Evolutionary conservation across 257 asterid species (phyloP).

Genomic region (Asclepias syriaca): DNA sequence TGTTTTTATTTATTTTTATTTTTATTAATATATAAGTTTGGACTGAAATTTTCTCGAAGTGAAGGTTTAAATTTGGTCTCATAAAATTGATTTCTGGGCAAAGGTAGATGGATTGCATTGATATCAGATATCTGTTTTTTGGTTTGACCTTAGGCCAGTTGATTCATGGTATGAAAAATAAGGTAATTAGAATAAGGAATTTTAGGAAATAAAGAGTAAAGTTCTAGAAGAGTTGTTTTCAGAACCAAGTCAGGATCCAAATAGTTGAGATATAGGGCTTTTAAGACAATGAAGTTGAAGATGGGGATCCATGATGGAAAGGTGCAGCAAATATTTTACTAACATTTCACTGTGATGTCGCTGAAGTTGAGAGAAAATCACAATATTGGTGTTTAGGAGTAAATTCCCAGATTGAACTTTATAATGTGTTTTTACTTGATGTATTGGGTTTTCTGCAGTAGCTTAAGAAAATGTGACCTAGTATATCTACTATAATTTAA

Average conservation of each 20-base stretch:
- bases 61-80: neutral
- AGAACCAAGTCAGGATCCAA: neutral
- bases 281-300: neutral
- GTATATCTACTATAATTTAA: too few relatives aligned
- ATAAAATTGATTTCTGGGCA: neutral
- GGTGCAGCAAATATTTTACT: neutral
- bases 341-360: neutral
- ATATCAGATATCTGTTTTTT: neutral
- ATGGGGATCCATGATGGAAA: neutral
- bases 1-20: too few relatives aligned
- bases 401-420: neutral
- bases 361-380: neutral
- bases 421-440: neutral
- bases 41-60: neutral
- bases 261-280: neutral
- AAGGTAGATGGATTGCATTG: neutral
- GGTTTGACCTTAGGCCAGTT: neutral
- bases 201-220: neutral
- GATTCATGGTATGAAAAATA: neutral
- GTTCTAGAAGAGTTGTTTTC: neutral
- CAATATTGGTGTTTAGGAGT: neutral
- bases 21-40: neutral
- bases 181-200: neutral
- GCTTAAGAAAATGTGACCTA: too few relatives aligned
- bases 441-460: too few relatives aligned